Evolutionary conservation across 805 yeast species (phyloP).

Genomic region (Saccharomycopsis sp.): DNA sequence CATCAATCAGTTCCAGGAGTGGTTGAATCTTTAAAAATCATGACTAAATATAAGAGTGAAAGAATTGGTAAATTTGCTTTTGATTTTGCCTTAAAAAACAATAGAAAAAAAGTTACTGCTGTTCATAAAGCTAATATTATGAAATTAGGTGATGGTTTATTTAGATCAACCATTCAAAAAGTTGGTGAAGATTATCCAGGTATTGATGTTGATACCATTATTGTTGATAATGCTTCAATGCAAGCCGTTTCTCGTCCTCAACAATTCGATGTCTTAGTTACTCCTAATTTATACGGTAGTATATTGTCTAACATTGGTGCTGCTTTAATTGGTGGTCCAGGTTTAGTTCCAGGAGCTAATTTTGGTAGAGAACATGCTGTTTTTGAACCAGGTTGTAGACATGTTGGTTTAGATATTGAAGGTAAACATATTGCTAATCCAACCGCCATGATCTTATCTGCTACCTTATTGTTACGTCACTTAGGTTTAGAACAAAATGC

Average conservation of each 20-base stretch:
- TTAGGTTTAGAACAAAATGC: conserved; percentile 81
- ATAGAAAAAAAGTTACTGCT: conserved; percentile 88
- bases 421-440: conserved; percentile 96
- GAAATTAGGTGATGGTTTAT: conserved; percentile 97
- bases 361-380: conserved; percentile 97
- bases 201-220: conserved; percentile 78
- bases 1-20: conserved; percentile 97
- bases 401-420: conserved; percentile 93
- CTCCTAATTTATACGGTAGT: conserved; percentile 97
- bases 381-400: conserved; percentile 99
- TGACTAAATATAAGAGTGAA: conserved; percentile 91
- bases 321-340: conserved; percentile 91
- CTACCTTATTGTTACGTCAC: conserved; percentile 89
- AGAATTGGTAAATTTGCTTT: conserved; percentile 96
- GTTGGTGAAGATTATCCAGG: conserved; percentile 83
- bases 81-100: conserved; percentile 87
- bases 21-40: conserved; percentile 91
- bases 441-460: conserved; percentile 90
- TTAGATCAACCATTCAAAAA: conserved; percentile 86
- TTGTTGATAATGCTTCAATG: conserved; percentile 98
- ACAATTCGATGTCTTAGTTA: conserved; percentile 95
- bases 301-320: conserved; percentile 97
- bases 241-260: conserved; percentile 98
- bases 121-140: conserved; percentile 98
- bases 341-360: conserved; percentile 97